Percentiles rank a stretch among this genome's conserved stretches.
These are phyloP conservation scores for Scheffersomyces amazonensis DNA, from an alignment of 805 yeast species.

Conservation along the genomic window DNA sequence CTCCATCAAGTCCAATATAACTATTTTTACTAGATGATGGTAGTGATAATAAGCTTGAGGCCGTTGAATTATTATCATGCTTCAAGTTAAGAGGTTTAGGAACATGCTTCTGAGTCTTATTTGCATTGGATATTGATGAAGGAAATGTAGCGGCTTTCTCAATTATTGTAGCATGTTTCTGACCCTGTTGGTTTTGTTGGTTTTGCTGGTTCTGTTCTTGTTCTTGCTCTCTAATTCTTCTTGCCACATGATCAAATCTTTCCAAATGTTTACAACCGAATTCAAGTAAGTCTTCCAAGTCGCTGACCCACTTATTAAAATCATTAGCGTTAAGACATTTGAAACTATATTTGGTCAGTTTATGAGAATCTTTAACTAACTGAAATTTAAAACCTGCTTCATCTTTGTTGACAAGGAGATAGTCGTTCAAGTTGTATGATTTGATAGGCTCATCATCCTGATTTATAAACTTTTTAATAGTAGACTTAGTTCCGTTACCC, in stretches of 20 bases:
- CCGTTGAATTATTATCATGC: background rate
- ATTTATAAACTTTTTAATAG: slow-evolving; percentile 37
- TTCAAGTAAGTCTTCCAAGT: slow-evolving; percentile 49
- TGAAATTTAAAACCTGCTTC: slow-evolving; percentile 33
- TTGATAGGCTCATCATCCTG: slow-evolving; percentile 38
- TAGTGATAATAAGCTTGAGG: background rate
- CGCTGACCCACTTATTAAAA: slow-evolving; percentile 52
- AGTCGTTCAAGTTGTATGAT: slow-evolving; percentile 41
- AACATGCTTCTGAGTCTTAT: background rate
- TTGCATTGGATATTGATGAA: background rate
- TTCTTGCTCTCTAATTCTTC: slow-evolving; percentile 29
- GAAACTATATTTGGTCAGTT: slow-evolving; percentile 34
- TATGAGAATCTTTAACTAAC: slow-evolving; percentile 23
- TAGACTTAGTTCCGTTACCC: slow-evolving; percentile 6
- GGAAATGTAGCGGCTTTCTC: too few relatives aligned
- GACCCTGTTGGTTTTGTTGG: background rate
- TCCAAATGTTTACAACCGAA: slow-evolving; percentile 43
- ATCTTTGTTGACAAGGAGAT: slow-evolving; percentile 27
- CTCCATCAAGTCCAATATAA: slow-evolving; percentile 14
- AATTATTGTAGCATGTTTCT: too few relatives aligned
- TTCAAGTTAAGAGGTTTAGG: background rate
- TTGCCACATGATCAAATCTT: slow-evolving; percentile 48
- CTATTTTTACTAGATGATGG: background rate
- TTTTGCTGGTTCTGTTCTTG: background rate
- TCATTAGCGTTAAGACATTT: slow-evolving; percentile 44